phyloP scores from a whole-genome alignment of 2,329 filamentous ascomycete genomes.

The Penicillium sp. region DNA sequence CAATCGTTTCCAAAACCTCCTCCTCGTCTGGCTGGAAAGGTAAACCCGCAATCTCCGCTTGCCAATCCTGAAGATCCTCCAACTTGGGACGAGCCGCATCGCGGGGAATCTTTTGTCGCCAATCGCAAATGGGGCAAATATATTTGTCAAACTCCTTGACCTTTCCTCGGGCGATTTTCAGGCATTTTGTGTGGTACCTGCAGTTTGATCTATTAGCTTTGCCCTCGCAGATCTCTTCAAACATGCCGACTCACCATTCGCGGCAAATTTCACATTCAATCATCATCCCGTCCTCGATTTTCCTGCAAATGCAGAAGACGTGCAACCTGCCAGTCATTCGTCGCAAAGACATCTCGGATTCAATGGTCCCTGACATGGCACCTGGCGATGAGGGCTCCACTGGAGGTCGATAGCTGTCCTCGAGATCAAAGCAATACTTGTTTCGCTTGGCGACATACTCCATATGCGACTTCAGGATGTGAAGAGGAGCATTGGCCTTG shows the following conservation, averaged over 20 bases:
- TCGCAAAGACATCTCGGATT: too few species aligned
- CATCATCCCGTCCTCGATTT: constrained; percentile 95
- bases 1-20: constrained; percentile 75
- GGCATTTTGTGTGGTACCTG: constrained; percentile 95
- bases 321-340: constrained; percentile 60
- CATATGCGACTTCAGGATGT: constrained; percentile 93
- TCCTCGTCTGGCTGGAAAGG: constrained; percentile 97
- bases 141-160: constrained; percentile 99
- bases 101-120: constrained; percentile 91
- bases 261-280: constrained; percentile 98
- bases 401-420: constrained; percentile 80
- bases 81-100: constrained; percentile 93
- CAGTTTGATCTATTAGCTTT: constrained; percentile 23
- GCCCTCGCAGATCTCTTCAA: not conserved
- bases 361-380: constrained; percentile 57
- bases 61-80: constrained; percentile 78
- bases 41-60: constrained; percentile 70
- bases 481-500: constrained; percentile 92
- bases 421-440: constrained; percentile 80
- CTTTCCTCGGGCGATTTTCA: constrained; percentile 95
- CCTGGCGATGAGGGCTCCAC: constrained; percentile 89
- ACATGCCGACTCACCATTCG: constrained; percentile 66
- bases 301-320: constrained; percentile 95
- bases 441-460: constrained; percentile 89
- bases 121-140: constrained; percentile 96